Evolutionary conservation across 257 asterid genomes (phyloP), one percentile per base, ranked within the genome.

Genomic region (Gentiana dahurica): DNA sequence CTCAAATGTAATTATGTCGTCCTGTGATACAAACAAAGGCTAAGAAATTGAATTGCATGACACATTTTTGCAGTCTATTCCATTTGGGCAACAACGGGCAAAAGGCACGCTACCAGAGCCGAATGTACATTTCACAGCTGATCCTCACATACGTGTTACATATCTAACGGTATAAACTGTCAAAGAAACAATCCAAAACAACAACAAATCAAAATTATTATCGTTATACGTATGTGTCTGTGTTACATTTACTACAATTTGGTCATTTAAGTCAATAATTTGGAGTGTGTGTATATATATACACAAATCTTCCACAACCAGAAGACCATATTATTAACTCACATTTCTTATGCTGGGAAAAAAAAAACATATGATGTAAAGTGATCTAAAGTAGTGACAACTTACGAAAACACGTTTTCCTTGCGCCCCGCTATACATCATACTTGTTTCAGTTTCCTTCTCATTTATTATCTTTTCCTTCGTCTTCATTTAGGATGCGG

Each of bases 401-500:
- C 32, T 32, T 15, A 49, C 53, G 58, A 49, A 61, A 59, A 67
- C 55, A 51, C 49, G 34, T 58, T 64, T n/a, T 35, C 37, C 51
- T 47, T 48, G 59, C 57, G 61, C 60, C 46, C 55, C 35, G 15
- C 15, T 13, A 65, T 71, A 67, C 60, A 68, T 15, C 73, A 65
- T 51, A 39, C 60, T 67, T 44, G 60, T 8, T 60, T 24, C 46
- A 71, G n/a, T 1, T 15, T 34, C 33, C 2, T 10, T 32, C 57
- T 59, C 71, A 71, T 65, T 63, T 55, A 62, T 74, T 78, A 63
- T 86, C 95, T 76, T 81, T 92, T 12, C 95, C 95, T 83, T 92
- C 99, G 52, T 92, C 95, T 79, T 92, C 99, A 38, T 92, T 92
- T 79, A 92, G 74, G 71, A 92, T 92, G 73, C 97, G 97, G 68